Evolutionary conservation across 2,329 filamentous ascomycete genomes (phyloP), one percentile per base, ranked within the genome.

Genomic region (Neonectria hederae): DNA sequence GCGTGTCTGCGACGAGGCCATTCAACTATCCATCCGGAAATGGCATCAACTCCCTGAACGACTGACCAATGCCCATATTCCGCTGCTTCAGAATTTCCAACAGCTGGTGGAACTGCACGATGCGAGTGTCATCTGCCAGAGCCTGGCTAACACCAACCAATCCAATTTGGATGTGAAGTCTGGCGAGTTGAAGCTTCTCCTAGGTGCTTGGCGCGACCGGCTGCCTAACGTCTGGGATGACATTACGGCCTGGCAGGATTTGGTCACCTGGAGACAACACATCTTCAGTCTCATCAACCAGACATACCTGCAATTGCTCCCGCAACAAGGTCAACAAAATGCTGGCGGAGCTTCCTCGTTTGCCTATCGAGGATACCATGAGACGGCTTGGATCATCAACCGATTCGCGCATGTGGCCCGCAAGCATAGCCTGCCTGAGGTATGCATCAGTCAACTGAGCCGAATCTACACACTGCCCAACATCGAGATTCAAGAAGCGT

Each of bases 381-480:
- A 99, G 81, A 99, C 96, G 13, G 96, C 96, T 2, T 99, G 96
- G 96, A 99, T 99, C 72, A 99, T 99, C 80, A 99, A 99, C 78
- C 88, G 96, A 19, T 99, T 99, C 75, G 97, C 96, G 1, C 96
- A 99, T 76, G 96, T 99, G 45, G 96, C 96, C 52, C 90, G 96
- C 62, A 99, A 99, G 83, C 96, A 99, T 79, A 95, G 92, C 72
- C 89, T 99, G 72, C 93, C 94, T 0, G 96, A 99, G 68, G 96
- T 99, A 30, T 99, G 97, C 82, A 97, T 99, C 80, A 95, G 89
- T 69, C 96, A 99, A 76, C 87, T 99, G 21, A 97, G 95, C 76
- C 92, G 95, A 67, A 99, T 99, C 76, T 99, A 99, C 78, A 99
- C 96, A 0, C 86, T 99, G 6, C 96, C 96, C 1, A 99, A 99